Conservation (phyloP, 2,329 filamentous ascomycete species). For the Scolecobasidium constrictum region DNA sequence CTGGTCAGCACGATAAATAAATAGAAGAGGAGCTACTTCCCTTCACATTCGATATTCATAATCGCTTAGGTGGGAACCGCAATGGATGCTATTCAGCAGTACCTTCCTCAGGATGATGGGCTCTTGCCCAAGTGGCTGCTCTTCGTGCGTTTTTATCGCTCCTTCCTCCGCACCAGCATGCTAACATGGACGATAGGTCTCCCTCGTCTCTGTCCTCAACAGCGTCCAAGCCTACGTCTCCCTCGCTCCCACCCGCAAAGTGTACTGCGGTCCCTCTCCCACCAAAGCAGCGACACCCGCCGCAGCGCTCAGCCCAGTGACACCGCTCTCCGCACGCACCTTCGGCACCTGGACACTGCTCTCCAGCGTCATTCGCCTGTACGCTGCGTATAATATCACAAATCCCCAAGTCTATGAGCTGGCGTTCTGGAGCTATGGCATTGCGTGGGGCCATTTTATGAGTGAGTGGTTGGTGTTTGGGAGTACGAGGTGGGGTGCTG, state of each 20-base stretch:
- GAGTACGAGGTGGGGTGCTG: constrained; percentile 54
- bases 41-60: too few relatives aligned
- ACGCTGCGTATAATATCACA: constrained; percentile 73
- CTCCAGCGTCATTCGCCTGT: constrained; percentile 64
- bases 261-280: constrained; percentile 61
- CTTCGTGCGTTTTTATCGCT: constrained; percentile 38
- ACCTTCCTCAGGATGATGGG: constrained; percentile 36
- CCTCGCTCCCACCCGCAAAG: constrained; percentile 69
- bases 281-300: constrained; percentile 25
- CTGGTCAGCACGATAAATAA: too few relatives aligned
- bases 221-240: constrained; percentile 74
- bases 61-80: too few relatives aligned
- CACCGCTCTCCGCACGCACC: constrained; percentile 63
- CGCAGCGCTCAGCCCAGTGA: constrained; percentile 41
- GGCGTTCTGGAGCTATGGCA: constrained; percentile 67
- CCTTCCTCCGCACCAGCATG: constrained; percentile 3
- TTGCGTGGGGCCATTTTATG: constrained; percentile 68
- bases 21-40: too few relatives aligned
- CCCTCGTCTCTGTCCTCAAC: constrained; percentile 73
- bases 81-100: constrained; percentile 26
- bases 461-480: constrained; percentile 74
- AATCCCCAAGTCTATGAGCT: constrained; percentile 67
- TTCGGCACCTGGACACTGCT: constrained; percentile 86
- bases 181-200: constrained; percentile 47
- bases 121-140: constrained; percentile 55